Percentiles rank a stretch among this genome's conserved stretches.
phyloP scores from a whole-genome alignment of 306 rosid genomes.

The Acmispon strigosus region DNA sequence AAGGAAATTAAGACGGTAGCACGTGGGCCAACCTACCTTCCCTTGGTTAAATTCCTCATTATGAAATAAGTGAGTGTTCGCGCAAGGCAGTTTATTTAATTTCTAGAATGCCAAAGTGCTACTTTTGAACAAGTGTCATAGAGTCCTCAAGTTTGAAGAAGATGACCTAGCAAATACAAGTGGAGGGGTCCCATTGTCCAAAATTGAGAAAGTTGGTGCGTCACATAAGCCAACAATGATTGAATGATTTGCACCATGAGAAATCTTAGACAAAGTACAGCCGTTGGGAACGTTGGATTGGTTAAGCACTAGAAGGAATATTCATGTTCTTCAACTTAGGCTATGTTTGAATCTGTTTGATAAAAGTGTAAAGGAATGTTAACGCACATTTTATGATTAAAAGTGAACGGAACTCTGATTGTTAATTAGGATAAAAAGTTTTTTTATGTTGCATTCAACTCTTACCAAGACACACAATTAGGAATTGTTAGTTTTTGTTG shows the following conservation, averaged over 20 bases:
- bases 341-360: too few relatives aligned
- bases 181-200: slow-evolving; percentile 31
- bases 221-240: slow-evolving; percentile 12
- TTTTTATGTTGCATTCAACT: too few relatives aligned
- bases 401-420: too few relatives aligned
- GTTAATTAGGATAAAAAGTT: too few relatives aligned
- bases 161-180: slow-evolving; percentile 13
- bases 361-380: too few relatives aligned
- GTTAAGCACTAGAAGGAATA: not conserved
- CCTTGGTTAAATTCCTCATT: too few relatives aligned
- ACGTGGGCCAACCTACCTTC: too few relatives aligned
- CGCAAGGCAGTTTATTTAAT: slow-evolving; percentile 13
- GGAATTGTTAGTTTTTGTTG: not conserved
- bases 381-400: too few relatives aligned
- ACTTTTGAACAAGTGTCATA: not conserved
- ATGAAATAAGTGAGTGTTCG: slow-evolving; percentile 20
- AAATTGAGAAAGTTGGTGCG: not conserved
- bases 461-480: too few relatives aligned
- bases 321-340: not conserved
- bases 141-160: slow-evolving; percentile 5
- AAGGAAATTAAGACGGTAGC: too few relatives aligned
- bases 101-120: not conserved
- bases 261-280: not conserved
- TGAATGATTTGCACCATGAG: slow-evolving; percentile 5
- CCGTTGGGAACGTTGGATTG: slow-evolving; percentile 20